Evolutionary conservation across 1,284 basidiomycete genomes (phyloP), one percentile per base, ranked within the genome.

Genomic region (Exobasidium cylindrosporum): DNA sequence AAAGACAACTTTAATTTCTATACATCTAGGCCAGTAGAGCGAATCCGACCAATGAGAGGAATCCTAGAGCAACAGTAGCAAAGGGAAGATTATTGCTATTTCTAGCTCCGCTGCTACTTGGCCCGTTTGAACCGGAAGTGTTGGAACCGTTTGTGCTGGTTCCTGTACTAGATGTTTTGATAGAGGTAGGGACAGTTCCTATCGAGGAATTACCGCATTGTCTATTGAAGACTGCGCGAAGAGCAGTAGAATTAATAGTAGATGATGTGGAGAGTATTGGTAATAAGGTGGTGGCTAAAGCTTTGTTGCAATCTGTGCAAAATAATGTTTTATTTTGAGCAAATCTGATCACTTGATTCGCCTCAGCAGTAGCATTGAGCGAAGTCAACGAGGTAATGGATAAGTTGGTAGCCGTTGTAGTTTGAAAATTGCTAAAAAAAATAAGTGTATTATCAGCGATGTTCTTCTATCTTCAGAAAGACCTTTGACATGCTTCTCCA

Each of bases 251-350:
- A 17, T 10, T 17, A 17, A 10, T 40, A 40, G 35, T 10, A 40
- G 10, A 10, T 17, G 35, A 50, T 21, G 47, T 21, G 13, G 17
- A 13, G 5, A 50, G 26, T 21, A 24, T 5, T 13, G 47, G 47
- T 50, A 24, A 14, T 4, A 50, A 50, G 2, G 47, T 50, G 3
- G 47, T 50, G 26, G 26, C n/a, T 2, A 50, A 4, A 3, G 21
- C 47, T 50, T 26, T 50, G 47, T 50, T 50, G 47, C 47, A 50
- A 50, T 50, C 47, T 50, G 47, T 50, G 47, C 47, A 50, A 2
- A 50, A 28, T 24, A 24, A 14, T 21, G 21, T 50, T 14, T 14
- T 24, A 13, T 50, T 50, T 3, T 2, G 4, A 4, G 47, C 47
- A 21, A 50, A 50, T 28, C 14, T 28, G n/a, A 3, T 6, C 4